A percentile compares a stretch with the other conserved stretches of the same genome.
Evolutionary conservation across 768 basidiomycete species (phyloP).

Genomic region (Tephrocybe sp.): DNA sequence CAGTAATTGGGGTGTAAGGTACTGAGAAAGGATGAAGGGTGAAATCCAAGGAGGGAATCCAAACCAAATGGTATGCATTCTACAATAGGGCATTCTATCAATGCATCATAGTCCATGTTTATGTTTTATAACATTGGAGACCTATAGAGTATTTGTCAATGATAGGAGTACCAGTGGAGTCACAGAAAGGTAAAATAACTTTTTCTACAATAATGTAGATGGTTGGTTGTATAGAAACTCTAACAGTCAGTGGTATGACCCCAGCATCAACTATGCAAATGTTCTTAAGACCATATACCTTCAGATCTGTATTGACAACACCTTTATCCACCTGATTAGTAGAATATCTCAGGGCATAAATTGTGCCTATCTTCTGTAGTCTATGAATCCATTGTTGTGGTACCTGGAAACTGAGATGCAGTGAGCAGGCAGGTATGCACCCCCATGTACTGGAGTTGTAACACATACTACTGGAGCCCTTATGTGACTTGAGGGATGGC

Average conservation of each 20-base stretch:
- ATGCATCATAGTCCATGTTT: background rate
- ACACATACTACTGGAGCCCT: too few species aligned
- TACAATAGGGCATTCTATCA: too few species aligned
- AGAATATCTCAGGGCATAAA: background rate
- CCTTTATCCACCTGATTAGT: background rate
- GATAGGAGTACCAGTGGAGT: background rate
- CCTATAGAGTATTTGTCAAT: background rate
- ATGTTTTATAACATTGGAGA: background rate
- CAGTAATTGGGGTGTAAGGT: too few species aligned
- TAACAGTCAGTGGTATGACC: slow-evolving; percentile 6
- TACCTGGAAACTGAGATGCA: slow-evolving; percentile 1
- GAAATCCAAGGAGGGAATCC: too few species aligned
- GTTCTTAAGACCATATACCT: slow-evolving; percentile 4
- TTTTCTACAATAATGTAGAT: slow-evolving; percentile 10
- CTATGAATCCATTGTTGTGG: slow-evolving; percentile 6
- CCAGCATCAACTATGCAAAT: slow-evolving; percentile 9
- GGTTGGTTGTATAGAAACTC: slow-evolving; percentile 3
- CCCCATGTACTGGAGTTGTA: too few species aligned
- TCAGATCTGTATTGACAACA: slow-evolving; percentile 4
- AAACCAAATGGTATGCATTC: too few species aligned
- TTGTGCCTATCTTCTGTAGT: background rate
- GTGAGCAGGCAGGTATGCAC: too few species aligned
- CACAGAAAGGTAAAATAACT: background rate
- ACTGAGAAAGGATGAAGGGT: too few species aligned
- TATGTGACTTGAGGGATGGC: too few species aligned